A percentile compares a stretch with the other conserved stretches of the same genome.
phyloP scores from a whole-genome alignment of 306 rosid species.

The Cucumis sativus region DNA sequence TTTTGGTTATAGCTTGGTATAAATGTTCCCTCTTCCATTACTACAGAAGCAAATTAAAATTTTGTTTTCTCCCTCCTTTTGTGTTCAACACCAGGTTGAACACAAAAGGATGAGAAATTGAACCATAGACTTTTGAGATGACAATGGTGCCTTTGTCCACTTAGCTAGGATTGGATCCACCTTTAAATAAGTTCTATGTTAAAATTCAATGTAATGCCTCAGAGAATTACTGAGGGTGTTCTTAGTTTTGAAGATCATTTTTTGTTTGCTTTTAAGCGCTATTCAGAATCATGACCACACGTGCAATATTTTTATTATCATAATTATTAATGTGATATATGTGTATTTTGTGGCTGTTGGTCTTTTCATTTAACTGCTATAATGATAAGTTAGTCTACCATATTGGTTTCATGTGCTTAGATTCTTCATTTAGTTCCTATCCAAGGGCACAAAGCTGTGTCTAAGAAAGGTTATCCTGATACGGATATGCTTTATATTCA shows the following conservation, averaged over 20 bases:
- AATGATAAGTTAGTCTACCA: neutral
- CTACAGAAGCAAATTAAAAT: too few relatives aligned
- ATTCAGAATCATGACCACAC: neutral
- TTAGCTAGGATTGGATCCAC: too few relatives aligned
- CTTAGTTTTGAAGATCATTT: neutral
- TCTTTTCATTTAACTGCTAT: neutral
- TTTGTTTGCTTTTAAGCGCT: neutral
- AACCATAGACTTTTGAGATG: too few relatives aligned
- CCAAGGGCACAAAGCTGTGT: neutral
- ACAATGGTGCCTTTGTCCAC: too few relatives aligned
- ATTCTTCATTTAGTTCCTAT: neutral
- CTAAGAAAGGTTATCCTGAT: neutral
- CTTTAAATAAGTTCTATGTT: neutral
- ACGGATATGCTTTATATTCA: neutral
- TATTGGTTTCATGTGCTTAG: neutral
- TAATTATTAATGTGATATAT: too few relatives aligned
- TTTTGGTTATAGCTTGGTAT: too few relatives aligned
- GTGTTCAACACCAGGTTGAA: too few relatives aligned
- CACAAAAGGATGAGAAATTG: too few relatives aligned
- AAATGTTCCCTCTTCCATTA: too few relatives aligned
- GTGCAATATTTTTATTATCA: neutral
- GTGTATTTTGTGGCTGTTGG: neutral
- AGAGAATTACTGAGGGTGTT: neutral
- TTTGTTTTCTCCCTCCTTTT: neutral
- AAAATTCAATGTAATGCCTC: neutral